Percentiles rank a stretch among this genome's conserved stretches.
Evolutionary conservation across 192 early-diverging fungal species (phyloP).

Genomic region (Backusella mclennaniae): DNA sequence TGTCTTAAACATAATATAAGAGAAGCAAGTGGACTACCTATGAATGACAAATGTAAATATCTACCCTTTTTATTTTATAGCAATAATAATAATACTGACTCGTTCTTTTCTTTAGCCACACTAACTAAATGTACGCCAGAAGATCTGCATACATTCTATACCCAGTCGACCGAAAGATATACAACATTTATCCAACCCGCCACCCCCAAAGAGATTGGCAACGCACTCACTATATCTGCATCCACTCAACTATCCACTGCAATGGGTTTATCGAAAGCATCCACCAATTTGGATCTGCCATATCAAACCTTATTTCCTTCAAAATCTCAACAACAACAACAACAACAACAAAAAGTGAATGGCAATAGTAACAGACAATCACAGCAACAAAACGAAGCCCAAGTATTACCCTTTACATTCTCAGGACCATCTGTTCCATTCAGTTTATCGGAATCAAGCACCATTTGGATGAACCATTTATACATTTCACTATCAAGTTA

Average conservation of each 20-base stretch:
- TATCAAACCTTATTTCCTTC: conserved; percentile 28
- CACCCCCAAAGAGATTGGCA: background rate
- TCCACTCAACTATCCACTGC: background rate
- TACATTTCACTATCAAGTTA: conserved; percentile 43
- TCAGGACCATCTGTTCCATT: conserved; percentile 41
- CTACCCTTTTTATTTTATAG: background rate
- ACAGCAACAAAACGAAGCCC: conserved; percentile 19
- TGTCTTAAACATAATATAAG: conserved; percentile 51
- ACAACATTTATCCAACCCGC: conserved; percentile 7
- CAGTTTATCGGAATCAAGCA: conserved; percentile 49
- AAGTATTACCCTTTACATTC: conserved; percentile 47
- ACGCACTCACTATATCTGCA: conserved; percentile 17
- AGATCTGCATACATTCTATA: conserved; percentile 60
- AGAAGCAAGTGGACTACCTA: conserved; percentile 40
- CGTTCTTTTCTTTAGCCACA: background rate
- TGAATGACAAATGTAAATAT: conserved; percentile 19
- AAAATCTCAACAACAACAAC: conserved; percentile 5
- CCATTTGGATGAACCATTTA: conserved; percentile 48
- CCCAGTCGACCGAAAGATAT: conserved; percentile 30
- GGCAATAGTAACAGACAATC: background rate
- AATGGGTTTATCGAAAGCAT: conserved; percentile 23
- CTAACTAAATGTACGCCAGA: conserved; percentile 59
- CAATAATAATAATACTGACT: too few species aligned
- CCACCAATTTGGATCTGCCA: conserved; percentile 1
- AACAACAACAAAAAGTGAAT: background rate